These are phyloP conservation scores for Termitomyces sp. DNA, from an alignment of 768 basidiomycete species.

Conservation along the genomic window DNA sequence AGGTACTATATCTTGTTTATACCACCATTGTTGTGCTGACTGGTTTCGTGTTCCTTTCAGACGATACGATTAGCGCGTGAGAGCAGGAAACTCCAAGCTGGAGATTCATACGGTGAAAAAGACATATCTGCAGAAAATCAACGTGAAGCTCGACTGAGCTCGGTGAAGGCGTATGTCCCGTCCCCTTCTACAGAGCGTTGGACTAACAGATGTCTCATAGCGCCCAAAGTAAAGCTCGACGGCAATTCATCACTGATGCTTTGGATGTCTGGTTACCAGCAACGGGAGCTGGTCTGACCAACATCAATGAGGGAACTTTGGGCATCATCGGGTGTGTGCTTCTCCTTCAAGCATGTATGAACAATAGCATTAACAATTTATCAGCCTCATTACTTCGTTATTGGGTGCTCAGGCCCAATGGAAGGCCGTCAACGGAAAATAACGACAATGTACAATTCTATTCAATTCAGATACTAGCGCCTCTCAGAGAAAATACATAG, in stretches of 20 bases:
- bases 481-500: neutral
- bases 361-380: neutral
- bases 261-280: conserved; percentile 92
- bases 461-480: neutral
- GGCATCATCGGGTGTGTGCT: conserved; percentile 75
- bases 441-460: conserved; percentile 8
- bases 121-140: conserved; percentile 60
- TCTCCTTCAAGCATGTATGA: neutral
- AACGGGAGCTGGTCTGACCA: conserved; percentile 67
- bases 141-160: conserved; percentile 57
- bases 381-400: conserved; percentile 64
- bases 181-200: neutral
- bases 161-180: conserved; percentile 46
- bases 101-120: conserved; percentile 54
- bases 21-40: neutral
- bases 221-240: conserved; percentile 58
- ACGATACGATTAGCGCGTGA: conserved; percentile 58
- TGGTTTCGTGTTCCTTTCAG: conserved; percentile 25
- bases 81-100: conserved; percentile 41
- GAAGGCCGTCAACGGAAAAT: conserved; percentile 42
- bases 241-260: conserved; percentile 80
- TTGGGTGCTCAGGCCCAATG: conserved; percentile 68
- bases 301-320: conserved; percentile 78
- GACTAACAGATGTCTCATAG: conserved; percentile 25
- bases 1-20: conserved; percentile 35